A percentile compares a stretch with the other conserved stretches of the same genome.
Conservation (phyloP, 2,329 filamentous ascomycete species). For the Nigrospora osmanthi region DNA sequence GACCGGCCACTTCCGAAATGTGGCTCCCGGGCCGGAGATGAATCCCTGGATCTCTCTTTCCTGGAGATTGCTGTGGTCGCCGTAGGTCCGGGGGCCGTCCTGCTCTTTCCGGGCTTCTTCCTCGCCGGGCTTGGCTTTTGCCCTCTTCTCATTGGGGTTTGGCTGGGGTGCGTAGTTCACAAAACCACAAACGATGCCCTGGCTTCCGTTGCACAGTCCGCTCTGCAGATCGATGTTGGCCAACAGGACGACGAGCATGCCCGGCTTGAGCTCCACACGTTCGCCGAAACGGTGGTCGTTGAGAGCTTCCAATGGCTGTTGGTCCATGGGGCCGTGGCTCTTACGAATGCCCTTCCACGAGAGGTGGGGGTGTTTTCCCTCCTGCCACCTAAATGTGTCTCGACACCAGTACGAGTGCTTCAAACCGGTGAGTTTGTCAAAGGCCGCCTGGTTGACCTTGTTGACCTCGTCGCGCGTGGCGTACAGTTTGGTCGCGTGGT, state of each 20-base stretch:
- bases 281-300: conserved; percentile 38
- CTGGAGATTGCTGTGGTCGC: conserved; percentile 27
- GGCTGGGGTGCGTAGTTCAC: conserved; percentile 18
- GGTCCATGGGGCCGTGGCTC: conserved; percentile 5
- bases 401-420: conserved; percentile 22
- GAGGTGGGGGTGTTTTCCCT: conserved; percentile 15
- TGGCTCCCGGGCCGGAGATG: conserved; percentile 18
- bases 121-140: conserved; percentile 11
- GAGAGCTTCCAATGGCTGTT: conserved; percentile 24
- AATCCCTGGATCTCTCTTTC: conserved; percentile 29
- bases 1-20: conserved; percentile 35
- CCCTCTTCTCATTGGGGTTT: conserved; percentile 11
- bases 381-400: conserved; percentile 32
- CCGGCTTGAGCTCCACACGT: conserved; percentile 35
- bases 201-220: conserved; percentile 39
- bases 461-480: conserved; percentile 29
- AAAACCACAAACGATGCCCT: conserved; percentile 36
- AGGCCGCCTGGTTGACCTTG: conserved; percentile 23
- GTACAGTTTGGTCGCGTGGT: conserved; percentile 36
- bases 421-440: conserved; percentile 20
- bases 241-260: conserved; percentile 45
- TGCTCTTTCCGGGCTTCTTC: conserved; percentile 3
- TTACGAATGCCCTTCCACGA: conserved; percentile 13
- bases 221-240: conserved; percentile 34
- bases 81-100: conserved; percentile 15